These are phyloP conservation scores for Suillus hirtellus DNA, from an alignment of 768 basidiomycete species.

Conservation along the genomic window DNA sequence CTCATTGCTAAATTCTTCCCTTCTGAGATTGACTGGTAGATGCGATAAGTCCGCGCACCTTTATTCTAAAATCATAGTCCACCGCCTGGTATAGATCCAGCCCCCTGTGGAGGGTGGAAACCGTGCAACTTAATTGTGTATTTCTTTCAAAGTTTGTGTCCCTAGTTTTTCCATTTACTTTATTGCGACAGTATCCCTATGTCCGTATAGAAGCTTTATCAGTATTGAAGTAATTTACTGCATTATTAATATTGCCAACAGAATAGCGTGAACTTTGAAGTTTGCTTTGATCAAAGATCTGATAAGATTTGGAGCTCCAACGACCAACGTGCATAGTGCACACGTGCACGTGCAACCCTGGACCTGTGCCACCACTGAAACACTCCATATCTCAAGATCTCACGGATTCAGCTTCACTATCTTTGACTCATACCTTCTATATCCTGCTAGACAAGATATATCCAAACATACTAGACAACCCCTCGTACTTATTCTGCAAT, in stretches of 20 bases:
- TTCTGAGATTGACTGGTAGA: constrained; percentile 74
- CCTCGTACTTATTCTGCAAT: background rate
- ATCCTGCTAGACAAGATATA: background rate
- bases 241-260: too few species aligned
- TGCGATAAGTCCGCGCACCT: background rate
- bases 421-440: constrained; percentile 3
- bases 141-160: background rate
- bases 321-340: too few species aligned
- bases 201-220: background rate
- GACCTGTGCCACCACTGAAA: background rate
- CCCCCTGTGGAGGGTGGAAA: background rate
- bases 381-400: constrained; percentile 1
- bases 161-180: background rate
- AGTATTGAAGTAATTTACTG: too few species aligned
- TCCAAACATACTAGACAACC: background rate
- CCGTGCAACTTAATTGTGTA: constrained; percentile 12
- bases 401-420: background rate
- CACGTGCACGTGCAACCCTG: background rate
- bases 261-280: too few species aligned
- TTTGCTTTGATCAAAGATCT: too few species aligned
- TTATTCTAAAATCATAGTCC: background rate
- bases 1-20: constrained; percentile 90
- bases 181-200: background rate
- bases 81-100: background rate
- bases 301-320: too few species aligned